Conservation (phyloP, 2,329 filamentous ascomycete species). For the Sclerotinia minor region DNA sequence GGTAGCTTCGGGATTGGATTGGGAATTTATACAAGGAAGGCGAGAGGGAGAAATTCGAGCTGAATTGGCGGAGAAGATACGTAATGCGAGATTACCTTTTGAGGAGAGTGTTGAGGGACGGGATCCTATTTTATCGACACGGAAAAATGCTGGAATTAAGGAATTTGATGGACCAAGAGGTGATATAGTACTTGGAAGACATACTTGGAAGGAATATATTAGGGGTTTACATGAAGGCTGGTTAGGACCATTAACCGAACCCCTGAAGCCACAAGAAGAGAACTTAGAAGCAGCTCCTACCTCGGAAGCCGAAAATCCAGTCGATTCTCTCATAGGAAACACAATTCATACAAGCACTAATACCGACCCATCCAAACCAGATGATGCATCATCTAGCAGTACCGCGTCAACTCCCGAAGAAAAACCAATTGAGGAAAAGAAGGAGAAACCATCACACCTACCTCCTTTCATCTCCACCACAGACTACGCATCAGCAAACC, state of each 20-base stretch:
- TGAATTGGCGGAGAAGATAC: slow-evolving; percentile 81
- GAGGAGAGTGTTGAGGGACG: slow-evolving; percentile 47
- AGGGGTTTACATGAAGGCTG: slow-evolving; percentile 93
- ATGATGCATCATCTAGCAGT: slow-evolving; percentile 25
- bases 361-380: slow-evolving; percentile 28
- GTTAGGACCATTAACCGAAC: slow-evolving; percentile 78
- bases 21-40: slow-evolving; percentile 91
- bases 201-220: slow-evolving; percentile 97
- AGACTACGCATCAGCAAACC: slow-evolving; percentile 66
- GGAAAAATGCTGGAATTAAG: slow-evolving; percentile 65
- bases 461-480: slow-evolving; percentile 71
- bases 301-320: slow-evolving; percentile 16
- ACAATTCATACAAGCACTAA: slow-evolving; percentile 38
- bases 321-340: slow-evolving; percentile 37
- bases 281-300: slow-evolving; percentile 24
- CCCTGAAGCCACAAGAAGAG: slow-evolving; percentile 45
- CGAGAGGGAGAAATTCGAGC: slow-evolving; percentile 91
- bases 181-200: slow-evolving; percentile 84
- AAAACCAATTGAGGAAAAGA: slow-evolving; percentile 49
- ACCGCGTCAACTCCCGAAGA: slow-evolving; percentile 27
- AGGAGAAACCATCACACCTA: slow-evolving; percentile 61
- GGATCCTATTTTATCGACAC: slow-evolving; percentile 62
- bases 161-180: slow-evolving; percentile 75
- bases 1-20: slow-evolving; percentile 86
- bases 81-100: slow-evolving; percentile 59